A percentile compares a stretch with the other conserved stretches of the same genome.
Evolutionary conservation across 164 flowering plant genomes (phyloP).

Genomic region (Amborella trichopoda): DNA sequence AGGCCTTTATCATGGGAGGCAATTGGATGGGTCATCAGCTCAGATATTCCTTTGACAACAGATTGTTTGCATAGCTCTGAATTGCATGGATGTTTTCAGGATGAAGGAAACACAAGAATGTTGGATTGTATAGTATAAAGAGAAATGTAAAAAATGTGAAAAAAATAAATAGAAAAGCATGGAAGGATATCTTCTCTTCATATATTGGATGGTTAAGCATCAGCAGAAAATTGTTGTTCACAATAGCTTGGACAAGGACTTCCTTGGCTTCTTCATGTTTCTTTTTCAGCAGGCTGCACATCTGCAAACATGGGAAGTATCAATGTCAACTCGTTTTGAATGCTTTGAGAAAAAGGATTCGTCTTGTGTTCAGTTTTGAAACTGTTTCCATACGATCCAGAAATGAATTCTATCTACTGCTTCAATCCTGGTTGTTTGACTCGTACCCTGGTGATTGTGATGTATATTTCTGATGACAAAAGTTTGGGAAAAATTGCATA

Average conservation of each 20-base stretch:
- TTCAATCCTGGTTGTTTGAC: too few species aligned
- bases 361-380: too few species aligned
- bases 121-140: neutral
- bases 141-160: neutral
- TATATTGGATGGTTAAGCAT: conserved; percentile 72
- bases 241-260: conserved; percentile 63
- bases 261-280: conserved; percentile 93
- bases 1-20: too few species aligned
- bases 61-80: conserved; percentile 35
- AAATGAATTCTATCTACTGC: too few species aligned
- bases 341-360: too few species aligned
- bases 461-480: too few species aligned
- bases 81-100: conserved; percentile 30
- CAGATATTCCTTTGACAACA: conserved; percentile 25
- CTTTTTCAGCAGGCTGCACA: conserved; percentile 75
- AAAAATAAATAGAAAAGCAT: neutral
- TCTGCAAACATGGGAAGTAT: too few species aligned
- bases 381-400: too few species aligned
- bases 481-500: too few species aligned
- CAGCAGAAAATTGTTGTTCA: conserved; percentile 74
- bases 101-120: conserved; percentile 20
- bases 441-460: too few species aligned
- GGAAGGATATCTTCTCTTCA: conserved; percentile 82
- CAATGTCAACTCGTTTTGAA: too few species aligned
- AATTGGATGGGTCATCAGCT: too few species aligned